phyloP scores from a whole-genome alignment of 1,284 basidiomycete genomes.

The Irpex rosettiformis region DNA sequence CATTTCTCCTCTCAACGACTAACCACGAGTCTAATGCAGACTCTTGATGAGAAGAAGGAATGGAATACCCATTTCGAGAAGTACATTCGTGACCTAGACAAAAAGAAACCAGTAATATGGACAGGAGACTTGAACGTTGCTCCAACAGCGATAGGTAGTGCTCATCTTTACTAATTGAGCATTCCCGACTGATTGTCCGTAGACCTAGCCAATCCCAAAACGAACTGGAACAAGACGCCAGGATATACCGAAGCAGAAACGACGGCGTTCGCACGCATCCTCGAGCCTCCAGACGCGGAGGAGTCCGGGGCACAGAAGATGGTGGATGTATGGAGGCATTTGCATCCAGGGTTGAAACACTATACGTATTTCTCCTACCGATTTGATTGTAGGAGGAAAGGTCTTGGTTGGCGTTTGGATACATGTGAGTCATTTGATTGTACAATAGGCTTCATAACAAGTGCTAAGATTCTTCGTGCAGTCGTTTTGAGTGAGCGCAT shows the following conservation, averaged over 20 bases:
- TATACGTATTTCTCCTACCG: constrained; percentile 88
- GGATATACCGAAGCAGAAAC: constrained; percentile 83
- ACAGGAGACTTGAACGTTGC: constrained; percentile 88
- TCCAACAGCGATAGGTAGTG: constrained; percentile 71
- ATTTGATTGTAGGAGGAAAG: constrained; percentile 77
- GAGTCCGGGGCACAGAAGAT: constrained; percentile 43
- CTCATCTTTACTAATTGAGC: constrained; percentile 12
- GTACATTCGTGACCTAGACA: constrained; percentile 71
- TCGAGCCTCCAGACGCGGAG: constrained; percentile 40
- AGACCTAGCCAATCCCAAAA: constrained; percentile 66
- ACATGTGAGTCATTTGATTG: constrained; percentile 56
- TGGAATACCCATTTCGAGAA: constrained; percentile 77
- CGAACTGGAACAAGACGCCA: constrained; percentile 78
- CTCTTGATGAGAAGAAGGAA: constrained; percentile 65
- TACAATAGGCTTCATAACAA: neutral
- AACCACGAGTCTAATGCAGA: constrained; percentile 37
- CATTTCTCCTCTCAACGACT: neutral
- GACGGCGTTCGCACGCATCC: constrained; percentile 61
- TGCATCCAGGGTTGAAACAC: constrained; percentile 66
- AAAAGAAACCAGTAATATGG: constrained; percentile 85
- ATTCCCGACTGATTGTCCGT: constrained; percentile 3
- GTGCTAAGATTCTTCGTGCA: constrained; percentile 25
- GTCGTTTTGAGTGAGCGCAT: constrained; percentile 73
- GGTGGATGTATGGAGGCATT: constrained; percentile 77
- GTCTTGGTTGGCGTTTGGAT: constrained; percentile 86